A percentile compares a stretch with the other conserved stretches of the same genome.
Conservation (phyloP, 2,329 filamentous ascomycete genomes). For the Lecanicillium sp. region DNA sequence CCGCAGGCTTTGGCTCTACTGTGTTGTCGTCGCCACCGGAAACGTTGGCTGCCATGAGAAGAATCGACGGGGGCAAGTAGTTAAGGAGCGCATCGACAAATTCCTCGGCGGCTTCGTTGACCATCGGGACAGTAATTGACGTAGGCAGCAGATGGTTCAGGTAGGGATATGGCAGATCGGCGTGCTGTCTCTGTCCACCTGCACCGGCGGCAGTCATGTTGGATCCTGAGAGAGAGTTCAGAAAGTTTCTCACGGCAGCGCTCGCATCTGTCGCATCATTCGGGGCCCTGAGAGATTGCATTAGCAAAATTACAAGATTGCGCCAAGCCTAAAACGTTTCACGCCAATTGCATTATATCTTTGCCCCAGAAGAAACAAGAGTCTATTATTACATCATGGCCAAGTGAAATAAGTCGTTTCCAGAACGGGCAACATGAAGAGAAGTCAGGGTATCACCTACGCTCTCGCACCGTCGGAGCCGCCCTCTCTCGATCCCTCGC, state of each 20-base stretch:
- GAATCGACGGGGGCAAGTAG: slow-evolving; percentile 71
- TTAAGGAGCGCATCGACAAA: slow-evolving; percentile 69
- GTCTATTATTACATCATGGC: slow-evolving; percentile 13
- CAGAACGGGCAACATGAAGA: slow-evolving; percentile 18
- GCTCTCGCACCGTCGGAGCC: slow-evolving; percentile 97
- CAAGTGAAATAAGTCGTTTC: slow-evolving; percentile 7
- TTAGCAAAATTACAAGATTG: slow-evolving; percentile 32
- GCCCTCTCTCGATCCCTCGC: slow-evolving; percentile 79
- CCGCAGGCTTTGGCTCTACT: slow-evolving; percentile 61
- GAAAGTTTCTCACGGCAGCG: slow-evolving; percentile 77
- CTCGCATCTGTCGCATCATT: slow-evolving; percentile 62
- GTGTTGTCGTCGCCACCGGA: slow-evolving; percentile 50
- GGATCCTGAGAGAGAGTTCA: slow-evolving; percentile 69
- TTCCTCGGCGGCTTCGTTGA: slow-evolving; percentile 58
- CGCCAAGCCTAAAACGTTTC: not conserved
- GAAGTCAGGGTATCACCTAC: slow-evolving; percentile 64
- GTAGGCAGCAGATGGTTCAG: slow-evolving; percentile 80
- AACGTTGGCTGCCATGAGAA: slow-evolving; percentile 66
- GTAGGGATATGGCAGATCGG: slow-evolving; percentile 66
- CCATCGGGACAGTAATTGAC: slow-evolving; percentile 68
- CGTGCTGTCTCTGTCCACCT: slow-evolving; percentile 28
- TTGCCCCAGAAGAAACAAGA: slow-evolving; percentile 5
- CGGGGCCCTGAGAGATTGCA: slow-evolving; percentile 46
- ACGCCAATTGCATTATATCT: slow-evolving; percentile 11
- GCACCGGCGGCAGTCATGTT: slow-evolving; percentile 32